A percentile compares a stretch with the other conserved stretches of the same genome.
Evolutionary conservation across 257 asterid genomes (phyloP).

Genomic region (Penstemon eatonii): DNA sequence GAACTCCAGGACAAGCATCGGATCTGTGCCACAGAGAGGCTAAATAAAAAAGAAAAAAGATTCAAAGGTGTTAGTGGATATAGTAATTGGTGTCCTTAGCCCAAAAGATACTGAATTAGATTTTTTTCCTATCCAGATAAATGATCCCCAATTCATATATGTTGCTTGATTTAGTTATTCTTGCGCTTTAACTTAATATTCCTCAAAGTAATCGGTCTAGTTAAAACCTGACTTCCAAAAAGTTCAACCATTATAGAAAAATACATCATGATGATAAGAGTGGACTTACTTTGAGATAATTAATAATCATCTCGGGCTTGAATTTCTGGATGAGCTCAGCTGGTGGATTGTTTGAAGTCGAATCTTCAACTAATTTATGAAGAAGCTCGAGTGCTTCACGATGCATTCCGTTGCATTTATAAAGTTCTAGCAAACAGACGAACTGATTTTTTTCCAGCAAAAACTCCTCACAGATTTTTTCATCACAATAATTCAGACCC

Average conservation of each 20-base stretch:
- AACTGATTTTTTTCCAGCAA: constrained; percentile 70
- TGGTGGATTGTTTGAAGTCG: constrained; percentile 74
- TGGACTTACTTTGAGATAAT: constrained; percentile 78
- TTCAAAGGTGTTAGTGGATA: constrained; percentile 1
- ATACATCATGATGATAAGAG: constrained; percentile 19
- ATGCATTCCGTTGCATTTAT: constrained; percentile 79
- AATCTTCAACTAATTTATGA: constrained; percentile 81
- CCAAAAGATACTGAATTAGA: constrained; percentile 10
- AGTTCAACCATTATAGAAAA: constrained; percentile 3
- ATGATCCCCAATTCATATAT: constrained; percentile 7
- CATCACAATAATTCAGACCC: constrained; percentile 80
- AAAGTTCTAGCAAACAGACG: constrained; percentile 78
- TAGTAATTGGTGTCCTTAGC: background rate
- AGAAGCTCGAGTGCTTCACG: constrained; percentile 87
- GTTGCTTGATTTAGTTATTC: background rate
- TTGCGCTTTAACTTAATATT: background rate
- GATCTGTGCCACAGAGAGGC: constrained; percentile 94
- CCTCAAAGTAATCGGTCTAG: background rate
- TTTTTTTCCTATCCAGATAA: constrained; percentile 5
- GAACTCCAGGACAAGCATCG: constrained; percentile 93
- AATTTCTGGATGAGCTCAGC: constrained; percentile 76
- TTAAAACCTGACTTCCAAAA: background rate
- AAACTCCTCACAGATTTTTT: constrained; percentile 83
- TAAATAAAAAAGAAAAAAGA: constrained; percentile 35
- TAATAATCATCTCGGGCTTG: constrained; percentile 93